These are phyloP conservation scores for Capsaspora owczarzaki DNA, from an alignment of 78 protist genomes.

Conservation along the genomic window DNA sequence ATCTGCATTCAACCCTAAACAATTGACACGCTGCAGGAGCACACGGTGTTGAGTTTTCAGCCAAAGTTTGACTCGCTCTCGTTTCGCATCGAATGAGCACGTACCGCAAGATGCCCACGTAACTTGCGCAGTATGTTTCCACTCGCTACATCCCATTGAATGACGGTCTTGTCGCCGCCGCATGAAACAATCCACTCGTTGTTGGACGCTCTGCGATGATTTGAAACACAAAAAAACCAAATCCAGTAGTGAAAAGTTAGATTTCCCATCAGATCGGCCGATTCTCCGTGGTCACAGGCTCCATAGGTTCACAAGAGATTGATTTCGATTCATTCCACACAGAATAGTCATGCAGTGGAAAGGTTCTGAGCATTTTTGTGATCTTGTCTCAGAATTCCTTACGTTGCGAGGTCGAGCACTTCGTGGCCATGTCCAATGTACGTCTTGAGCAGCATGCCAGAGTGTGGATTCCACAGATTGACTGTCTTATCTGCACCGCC, in stretches of 20 bases:
- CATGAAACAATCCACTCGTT: neutral
- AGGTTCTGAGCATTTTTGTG: too few relatives aligned
- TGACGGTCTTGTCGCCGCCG: neutral
- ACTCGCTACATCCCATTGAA: conserved; percentile 19
- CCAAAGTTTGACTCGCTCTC: too few relatives aligned
- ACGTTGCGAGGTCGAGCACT: conserved; percentile 8
- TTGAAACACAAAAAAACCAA: neutral
- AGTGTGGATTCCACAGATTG: conserved; percentile 37
- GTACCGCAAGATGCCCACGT: neutral
- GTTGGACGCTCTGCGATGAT: neutral
- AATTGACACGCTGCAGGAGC: conserved; percentile 1
- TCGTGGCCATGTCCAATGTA: conserved; percentile 25
- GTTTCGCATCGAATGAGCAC: neutral
- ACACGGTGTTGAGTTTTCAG: neutral
- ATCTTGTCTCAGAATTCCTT: too few relatives aligned
- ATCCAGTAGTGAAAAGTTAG: neutral
- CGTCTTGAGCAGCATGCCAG: conserved; percentile 22
- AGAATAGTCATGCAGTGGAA: too few relatives aligned
- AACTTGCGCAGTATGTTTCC: neutral
- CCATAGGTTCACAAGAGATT: too few relatives aligned
- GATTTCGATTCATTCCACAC: too few relatives aligned
- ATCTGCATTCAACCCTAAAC: neutral
- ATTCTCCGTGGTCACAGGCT: too few relatives aligned
- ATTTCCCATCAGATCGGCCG: too few relatives aligned
- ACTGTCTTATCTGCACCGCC: conserved; percentile 15